Conservation (phyloP, 2,329 filamentous ascomycete species). For the Aspergillus piperis region DNA sequence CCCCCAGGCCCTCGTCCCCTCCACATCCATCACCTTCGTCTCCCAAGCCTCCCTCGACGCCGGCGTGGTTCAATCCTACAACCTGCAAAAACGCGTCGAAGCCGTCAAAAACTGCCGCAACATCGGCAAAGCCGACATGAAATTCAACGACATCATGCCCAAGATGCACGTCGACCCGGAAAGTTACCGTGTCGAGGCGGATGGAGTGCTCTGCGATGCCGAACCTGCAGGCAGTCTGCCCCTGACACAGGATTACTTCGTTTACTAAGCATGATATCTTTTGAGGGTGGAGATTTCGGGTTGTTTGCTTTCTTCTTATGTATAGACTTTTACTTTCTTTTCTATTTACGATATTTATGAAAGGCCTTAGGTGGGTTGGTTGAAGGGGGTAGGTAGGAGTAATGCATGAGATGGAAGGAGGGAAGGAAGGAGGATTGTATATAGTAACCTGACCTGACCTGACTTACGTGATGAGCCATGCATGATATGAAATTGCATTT, state of each 20-base stretch:
- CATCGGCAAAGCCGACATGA: constrained; percentile 85
- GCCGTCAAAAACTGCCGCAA: constrained; percentile 73
- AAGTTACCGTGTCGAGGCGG: constrained; percentile 82
- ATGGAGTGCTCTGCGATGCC: constrained; percentile 71
- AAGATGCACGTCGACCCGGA: constrained; percentile 91
- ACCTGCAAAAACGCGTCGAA: constrained; percentile 76
- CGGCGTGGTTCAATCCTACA: constrained; percentile 70
- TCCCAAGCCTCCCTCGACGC: constrained; percentile 68
- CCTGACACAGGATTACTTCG: constrained; percentile 62
- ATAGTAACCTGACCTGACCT: background rate
- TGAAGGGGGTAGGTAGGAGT: background rate
- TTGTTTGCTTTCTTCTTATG: background rate
- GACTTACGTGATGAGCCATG: background rate
- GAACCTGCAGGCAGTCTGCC: constrained; percentile 72
- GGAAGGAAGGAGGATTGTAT: background rate
- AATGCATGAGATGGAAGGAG: background rate
- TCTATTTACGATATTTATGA: background rate
- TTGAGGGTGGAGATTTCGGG: too few relatives aligned
- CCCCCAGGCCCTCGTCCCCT: constrained; percentile 61
- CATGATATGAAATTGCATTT: background rate
- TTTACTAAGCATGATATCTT: constrained; percentile 18
- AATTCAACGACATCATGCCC: constrained; percentile 79
- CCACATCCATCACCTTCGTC: constrained; percentile 79
- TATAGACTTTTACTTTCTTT: background rate
- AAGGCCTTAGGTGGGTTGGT: background rate